Percentiles rank a stretch among this genome's conserved stretches.
Evolutionary conservation across 2,329 filamentous ascomycete species (phyloP).

Genomic region (Onygena corvina): DNA sequence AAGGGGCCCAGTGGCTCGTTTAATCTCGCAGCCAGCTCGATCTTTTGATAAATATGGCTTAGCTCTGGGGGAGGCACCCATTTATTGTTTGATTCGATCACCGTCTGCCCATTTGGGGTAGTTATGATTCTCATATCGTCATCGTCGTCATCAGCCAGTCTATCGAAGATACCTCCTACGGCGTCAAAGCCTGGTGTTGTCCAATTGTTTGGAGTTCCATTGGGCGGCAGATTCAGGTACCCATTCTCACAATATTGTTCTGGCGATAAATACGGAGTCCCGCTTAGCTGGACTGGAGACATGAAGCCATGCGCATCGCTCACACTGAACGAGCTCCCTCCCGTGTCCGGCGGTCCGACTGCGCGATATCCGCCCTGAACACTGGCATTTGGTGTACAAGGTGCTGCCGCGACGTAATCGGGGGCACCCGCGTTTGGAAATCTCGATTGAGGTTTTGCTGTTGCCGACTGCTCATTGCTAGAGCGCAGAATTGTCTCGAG

Average conservation of each 20-base stretch:
- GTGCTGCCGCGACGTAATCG: neutral
- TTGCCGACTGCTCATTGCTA: constrained; percentile 9
- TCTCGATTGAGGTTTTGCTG: neutral
- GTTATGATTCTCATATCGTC: constrained; percentile 4
- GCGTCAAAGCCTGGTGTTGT: neutral
- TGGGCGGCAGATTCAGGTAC: neutral
- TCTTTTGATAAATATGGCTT: constrained; percentile 21
- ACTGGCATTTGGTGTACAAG: neutral
- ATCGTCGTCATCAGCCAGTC: neutral
- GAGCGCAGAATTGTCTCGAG: constrained; percentile 19
- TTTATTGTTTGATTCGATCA: neutral
- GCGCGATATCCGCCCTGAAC: neutral
- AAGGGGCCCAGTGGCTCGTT: constrained; percentile 22
- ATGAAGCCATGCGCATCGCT: neutral
- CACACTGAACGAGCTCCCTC: neutral
- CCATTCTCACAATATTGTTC: neutral
- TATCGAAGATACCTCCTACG: neutral
- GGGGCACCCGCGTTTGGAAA: neutral
- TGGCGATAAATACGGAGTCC: neutral
- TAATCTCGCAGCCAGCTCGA: constrained; percentile 22
- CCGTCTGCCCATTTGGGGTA: neutral
- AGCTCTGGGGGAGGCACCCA: constrained; percentile 17
- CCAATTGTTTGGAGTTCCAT: neutral
- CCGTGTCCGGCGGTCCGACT: neutral
- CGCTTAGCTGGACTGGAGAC: neutral